Evolutionary conservation across 345 rosid genomes (phyloP).

Genomic region (Dipteronia dyeriana): DNA sequence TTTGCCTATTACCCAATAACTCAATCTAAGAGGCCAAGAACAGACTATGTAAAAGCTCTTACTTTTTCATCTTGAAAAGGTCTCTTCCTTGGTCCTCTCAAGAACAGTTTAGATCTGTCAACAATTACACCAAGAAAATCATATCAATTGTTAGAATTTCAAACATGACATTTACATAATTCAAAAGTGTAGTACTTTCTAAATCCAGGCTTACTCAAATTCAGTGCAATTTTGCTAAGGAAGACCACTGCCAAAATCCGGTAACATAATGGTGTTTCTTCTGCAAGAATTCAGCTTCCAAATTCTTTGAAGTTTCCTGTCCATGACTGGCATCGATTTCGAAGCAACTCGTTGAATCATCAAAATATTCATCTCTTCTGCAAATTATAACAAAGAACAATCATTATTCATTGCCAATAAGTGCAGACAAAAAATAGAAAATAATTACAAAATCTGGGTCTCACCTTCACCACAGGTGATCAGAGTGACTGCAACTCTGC

Average conservation of each 20-base stretch:
- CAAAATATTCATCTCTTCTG: slow-evolving; percentile 7
- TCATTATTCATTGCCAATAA: not conserved
- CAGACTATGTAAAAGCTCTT: too few relatives aligned
- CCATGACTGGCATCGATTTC: slow-evolving; percentile 10
- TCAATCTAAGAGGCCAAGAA: too few relatives aligned
- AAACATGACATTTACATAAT: not conserved
- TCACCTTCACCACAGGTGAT: slow-evolving; percentile 2
- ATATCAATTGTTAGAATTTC: not conserved
- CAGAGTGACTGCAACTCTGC: not conserved
- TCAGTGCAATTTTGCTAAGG: not conserved
- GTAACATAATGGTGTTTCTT: not conserved
- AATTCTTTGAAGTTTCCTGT: not conserved
- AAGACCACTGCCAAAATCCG: slow-evolving; percentile 11
- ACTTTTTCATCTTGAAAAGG: too few relatives aligned
- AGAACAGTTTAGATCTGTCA: not conserved
- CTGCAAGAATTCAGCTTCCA: slow-evolving; percentile 1
- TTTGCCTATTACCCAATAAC: too few relatives aligned
- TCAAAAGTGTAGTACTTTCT: not conserved
- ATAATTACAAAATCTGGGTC: not conserved
- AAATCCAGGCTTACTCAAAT: not conserved
- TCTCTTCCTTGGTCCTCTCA: not conserved
- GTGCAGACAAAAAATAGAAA: not conserved
- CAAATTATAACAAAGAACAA: slow-evolving; percentile 2
- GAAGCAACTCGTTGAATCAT: slow-evolving; percentile 2
- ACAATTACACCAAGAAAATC: not conserved